These are phyloP conservation scores for Allantophomopsis cytisporea DNA, from an alignment of 2,329 filamentous ascomycete genomes.

Conservation along the genomic window DNA sequence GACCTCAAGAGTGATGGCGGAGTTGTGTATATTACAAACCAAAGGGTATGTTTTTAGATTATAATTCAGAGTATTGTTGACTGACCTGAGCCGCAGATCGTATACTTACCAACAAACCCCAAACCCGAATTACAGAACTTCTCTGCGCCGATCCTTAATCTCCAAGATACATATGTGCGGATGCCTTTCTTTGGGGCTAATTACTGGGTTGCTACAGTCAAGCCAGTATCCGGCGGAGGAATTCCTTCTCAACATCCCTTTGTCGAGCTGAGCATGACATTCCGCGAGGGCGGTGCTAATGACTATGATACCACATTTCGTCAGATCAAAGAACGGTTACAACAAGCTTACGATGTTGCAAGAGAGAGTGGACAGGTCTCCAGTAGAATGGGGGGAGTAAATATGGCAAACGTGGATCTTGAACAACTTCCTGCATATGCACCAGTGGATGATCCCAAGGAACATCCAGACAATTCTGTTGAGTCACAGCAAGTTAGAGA, in stretches of 20 bases:
- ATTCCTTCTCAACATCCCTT: constrained; percentile 61
- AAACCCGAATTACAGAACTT: constrained; percentile 67
- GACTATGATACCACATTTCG: constrained; percentile 80
- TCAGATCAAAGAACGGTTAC: constrained; percentile 68
- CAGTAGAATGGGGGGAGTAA: constrained; percentile 25
- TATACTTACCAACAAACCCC: constrained; percentile 68
- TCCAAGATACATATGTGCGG: constrained; percentile 73
- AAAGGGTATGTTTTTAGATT: constrained; percentile 47
- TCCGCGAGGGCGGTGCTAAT: constrained; percentile 90
- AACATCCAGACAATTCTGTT: too few species aligned
- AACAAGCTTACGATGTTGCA: constrained; percentile 67
- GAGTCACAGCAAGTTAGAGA: constrained; percentile 11
- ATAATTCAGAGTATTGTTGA: neutral
- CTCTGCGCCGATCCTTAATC: constrained; percentile 73
- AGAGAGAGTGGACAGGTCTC: constrained; percentile 46
- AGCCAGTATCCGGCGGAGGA: constrained; percentile 71
- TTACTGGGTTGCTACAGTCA: constrained; percentile 71
- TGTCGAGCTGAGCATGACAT: constrained; percentile 73
- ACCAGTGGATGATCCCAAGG: constrained; percentile 26
- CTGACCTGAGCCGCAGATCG: constrained; percentile 40
- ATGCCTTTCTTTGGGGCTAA: constrained; percentile 90
- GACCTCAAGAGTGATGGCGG: constrained; percentile 63
- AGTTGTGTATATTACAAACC: constrained; percentile 69
- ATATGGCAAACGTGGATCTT: constrained; percentile 55
- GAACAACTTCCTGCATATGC: constrained; percentile 87